Evolutionary conservation across 2,329 filamentous ascomycete genomes (phyloP).

Genomic region (Rhynchosporium graminicola): DNA sequence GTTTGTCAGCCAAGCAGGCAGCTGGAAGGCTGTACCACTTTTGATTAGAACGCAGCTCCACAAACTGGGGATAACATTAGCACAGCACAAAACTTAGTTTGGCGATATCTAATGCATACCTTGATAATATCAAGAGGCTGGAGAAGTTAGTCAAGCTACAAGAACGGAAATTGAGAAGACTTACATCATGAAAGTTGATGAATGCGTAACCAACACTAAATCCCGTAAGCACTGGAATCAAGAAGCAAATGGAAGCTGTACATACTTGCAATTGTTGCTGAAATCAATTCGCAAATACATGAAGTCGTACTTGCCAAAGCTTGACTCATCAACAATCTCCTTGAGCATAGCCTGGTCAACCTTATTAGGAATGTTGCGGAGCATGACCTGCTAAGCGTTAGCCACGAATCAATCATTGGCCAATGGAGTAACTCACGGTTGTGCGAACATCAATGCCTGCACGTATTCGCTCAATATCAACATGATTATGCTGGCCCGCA

Average conservation of each 20-base stretch:
- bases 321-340: conserved; percentile 74
- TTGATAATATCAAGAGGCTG: conserved; percentile 73
- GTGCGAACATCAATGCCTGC: conserved; percentile 73
- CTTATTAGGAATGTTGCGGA: conserved; percentile 92
- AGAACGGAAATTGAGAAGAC: conserved; percentile 35
- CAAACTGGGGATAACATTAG: conserved; percentile 56
- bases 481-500: conserved; percentile 58
- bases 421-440: conserved; percentile 57
- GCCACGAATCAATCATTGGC: conserved; percentile 16
- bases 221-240: conserved; percentile 19
- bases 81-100: conserved; percentile 14
- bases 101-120: conserved; percentile 43
- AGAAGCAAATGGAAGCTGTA: conserved; percentile 27
- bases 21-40: conserved; percentile 55
- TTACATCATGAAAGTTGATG: conserved; percentile 86
- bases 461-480: conserved; percentile 60
- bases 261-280: conserved; percentile 79
- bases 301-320: conserved; percentile 86
- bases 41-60: conserved; percentile 68
- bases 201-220: conserved; percentile 92
- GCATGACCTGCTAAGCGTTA: conserved; percentile 68
- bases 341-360: conserved; percentile 78
- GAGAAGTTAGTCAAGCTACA: conserved; percentile 42
- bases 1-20: neutral
- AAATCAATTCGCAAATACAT: conserved; percentile 93